These are phyloP conservation scores for Fusarium hainanense DNA, from an alignment of 2,329 filamentous ascomycete genomes.

Conservation along the genomic window DNA sequence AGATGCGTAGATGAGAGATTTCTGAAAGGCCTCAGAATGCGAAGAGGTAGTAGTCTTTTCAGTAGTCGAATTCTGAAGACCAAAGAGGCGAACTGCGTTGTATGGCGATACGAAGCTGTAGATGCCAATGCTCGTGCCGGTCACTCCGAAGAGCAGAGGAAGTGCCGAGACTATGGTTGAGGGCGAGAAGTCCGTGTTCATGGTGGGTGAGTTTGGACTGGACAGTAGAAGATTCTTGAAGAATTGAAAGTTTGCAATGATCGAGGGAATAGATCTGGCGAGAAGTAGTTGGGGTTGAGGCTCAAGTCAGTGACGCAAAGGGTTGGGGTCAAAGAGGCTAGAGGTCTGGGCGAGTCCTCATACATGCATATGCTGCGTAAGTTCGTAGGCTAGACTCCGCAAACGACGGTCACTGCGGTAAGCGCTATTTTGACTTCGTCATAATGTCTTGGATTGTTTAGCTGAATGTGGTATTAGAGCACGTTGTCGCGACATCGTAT, in stretches of 20 bases:
- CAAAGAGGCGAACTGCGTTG: conserved; percentile 21
- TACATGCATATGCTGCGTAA: conserved; percentile 27
- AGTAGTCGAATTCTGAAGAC: not conserved
- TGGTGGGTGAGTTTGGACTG: not conserved
- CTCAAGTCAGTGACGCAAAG: conserved; percentile 16
- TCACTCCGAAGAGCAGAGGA: conserved; percentile 26
- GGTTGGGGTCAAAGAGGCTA: not conserved
- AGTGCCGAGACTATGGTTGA: conserved; percentile 13
- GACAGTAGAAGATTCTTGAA: not conserved
- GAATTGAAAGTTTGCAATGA: too few relatives aligned
- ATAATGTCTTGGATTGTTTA: not conserved
- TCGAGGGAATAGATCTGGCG: not conserved
- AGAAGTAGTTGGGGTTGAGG: not conserved
- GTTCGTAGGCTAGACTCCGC: conserved; percentile 2
- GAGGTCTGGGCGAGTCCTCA: not conserved
- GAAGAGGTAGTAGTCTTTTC: not conserved
- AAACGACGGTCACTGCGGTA: not conserved
- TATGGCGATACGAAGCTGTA: conserved; percentile 33
- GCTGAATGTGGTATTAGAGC: not conserved
- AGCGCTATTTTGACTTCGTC: not conserved
- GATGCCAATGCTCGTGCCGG: conserved; percentile 20
- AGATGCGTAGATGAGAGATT: conserved; percentile 15
- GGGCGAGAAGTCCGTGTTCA: conserved; percentile 1
- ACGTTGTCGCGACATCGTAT: not conserved
- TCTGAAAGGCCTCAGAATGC: conserved; percentile 21